phyloP scores from a whole-genome alignment of 108 stramenopile species.

The Conticribra guillardii region DNA sequence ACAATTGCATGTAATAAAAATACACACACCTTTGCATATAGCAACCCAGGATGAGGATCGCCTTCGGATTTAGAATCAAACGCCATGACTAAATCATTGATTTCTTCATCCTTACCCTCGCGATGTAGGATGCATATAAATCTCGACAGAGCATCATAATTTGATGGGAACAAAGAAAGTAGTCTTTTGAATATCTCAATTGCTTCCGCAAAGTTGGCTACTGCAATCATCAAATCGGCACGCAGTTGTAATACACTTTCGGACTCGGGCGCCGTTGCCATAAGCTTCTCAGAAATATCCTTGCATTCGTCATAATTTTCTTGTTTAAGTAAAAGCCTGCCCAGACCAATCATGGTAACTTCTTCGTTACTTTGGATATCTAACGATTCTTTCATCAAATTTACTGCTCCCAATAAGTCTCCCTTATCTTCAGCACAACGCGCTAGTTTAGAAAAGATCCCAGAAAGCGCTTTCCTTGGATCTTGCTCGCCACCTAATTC shows the following conservation, averaged over 20 bases:
- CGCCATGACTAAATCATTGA: background rate
- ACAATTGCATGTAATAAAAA: background rate
- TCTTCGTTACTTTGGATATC: background rate
- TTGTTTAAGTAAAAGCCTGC: background rate
- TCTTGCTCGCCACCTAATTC: background rate
- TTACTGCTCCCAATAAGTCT: background rate
- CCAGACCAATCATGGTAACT: background rate
- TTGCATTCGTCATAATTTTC: background rate
- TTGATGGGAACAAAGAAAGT: background rate
- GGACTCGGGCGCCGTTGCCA: background rate
- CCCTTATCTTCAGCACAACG: background rate
- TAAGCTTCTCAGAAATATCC: background rate
- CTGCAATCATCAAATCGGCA: background rate
- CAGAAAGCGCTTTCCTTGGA: background rate
- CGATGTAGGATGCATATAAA: background rate
- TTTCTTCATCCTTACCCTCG: background rate
- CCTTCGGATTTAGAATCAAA: background rate
- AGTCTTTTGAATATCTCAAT: background rate
- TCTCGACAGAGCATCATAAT: background rate
- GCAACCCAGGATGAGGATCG: background rate
- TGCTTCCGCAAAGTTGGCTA: background rate
- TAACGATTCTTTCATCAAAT: background rate
- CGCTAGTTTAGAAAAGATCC: background rate
- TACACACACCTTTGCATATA: background rate
- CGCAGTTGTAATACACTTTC: background rate